phyloP scores from a whole-genome alignment of 2,329 filamentous ascomycete genomes.

The Xylariaceae sp. region DNA sequence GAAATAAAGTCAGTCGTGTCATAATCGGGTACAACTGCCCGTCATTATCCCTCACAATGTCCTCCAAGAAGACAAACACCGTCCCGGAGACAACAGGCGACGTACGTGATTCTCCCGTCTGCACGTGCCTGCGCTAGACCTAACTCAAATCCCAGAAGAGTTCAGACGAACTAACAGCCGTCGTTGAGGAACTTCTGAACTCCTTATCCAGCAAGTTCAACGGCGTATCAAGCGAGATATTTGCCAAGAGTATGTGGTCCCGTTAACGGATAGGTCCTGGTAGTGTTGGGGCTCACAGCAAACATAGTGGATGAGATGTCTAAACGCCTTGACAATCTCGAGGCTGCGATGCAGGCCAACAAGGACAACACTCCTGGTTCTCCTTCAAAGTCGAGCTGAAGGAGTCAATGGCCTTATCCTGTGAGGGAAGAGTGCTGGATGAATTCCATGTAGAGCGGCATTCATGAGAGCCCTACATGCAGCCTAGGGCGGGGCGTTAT shows the following conservation, averaged over 20 bases:
- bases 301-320: conserved; percentile 91
- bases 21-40: too few relatives aligned
- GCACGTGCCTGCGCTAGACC: background rate
- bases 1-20: too few relatives aligned
- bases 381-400: conserved; percentile 36
- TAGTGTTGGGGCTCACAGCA: too few relatives aligned
- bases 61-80: conserved; percentile 26
- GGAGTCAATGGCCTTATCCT: background rate
- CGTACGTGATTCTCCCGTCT: conserved; percentile 10
- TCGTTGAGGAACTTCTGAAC: conserved; percentile 84
- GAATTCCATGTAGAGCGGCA: conserved; percentile 9
- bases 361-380: conserved; percentile 42
- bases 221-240: conserved; percentile 79
- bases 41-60: conserved; percentile 17
- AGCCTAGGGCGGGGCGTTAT: background rate
- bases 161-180: conserved; percentile 66
- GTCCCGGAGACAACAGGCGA: conserved; percentile 15
- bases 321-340: conserved; percentile 77
- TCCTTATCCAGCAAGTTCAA: conserved; percentile 83
- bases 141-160: conserved; percentile 20
- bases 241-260: conserved; percentile 69
- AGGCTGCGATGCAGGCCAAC: conserved; percentile 64
- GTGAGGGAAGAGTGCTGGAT: conserved; percentile 13
- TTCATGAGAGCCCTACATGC: conserved; percentile 3
- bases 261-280: too few relatives aligned